A percentile compares a stretch with the other conserved stretches of the same genome.
These are phyloP conservation scores for Lasiodiplodia citricola DNA, from an alignment of 2,329 filamentous ascomycete species.

Conservation along the genomic window DNA sequence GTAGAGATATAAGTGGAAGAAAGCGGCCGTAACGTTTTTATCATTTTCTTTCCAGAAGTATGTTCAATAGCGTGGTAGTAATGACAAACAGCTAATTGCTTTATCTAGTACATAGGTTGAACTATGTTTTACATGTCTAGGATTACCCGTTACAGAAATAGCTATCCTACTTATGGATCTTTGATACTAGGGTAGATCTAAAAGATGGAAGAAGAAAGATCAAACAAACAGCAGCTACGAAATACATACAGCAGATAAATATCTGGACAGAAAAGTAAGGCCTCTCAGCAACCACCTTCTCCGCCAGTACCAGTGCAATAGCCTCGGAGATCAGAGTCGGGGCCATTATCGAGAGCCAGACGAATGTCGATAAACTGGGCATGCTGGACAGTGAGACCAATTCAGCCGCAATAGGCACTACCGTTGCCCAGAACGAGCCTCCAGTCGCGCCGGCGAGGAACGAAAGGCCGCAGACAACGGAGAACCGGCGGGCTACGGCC, in stretches of 20 bases:
- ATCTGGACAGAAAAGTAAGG: neutral
- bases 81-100: too few species aligned
- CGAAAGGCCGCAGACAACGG: constrained; percentile 42
- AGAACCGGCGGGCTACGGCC: constrained; percentile 49
- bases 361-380: constrained; percentile 42
- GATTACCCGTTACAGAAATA: too few species aligned
- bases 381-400: constrained; percentile 45
- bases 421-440: constrained; percentile 53
- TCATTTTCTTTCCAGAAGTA: too few species aligned
- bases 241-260: neutral
- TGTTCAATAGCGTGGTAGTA: too few species aligned
- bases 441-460: constrained; percentile 48
- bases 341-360: constrained; percentile 42
- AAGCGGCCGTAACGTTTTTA: too few species aligned
- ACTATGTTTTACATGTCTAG: too few species aligned
- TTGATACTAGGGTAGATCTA: neutral
- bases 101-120: too few species aligned
- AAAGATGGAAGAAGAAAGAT: neutral
- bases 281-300: neutral
- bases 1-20: too few species aligned
- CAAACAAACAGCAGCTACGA: neutral
- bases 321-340: constrained; percentile 5
- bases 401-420: constrained; percentile 44
- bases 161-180: too few species aligned
- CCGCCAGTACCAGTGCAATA: constrained; percentile 24